Percentiles rank a stretch among this genome's conserved stretches.
These are phyloP conservation scores for Coemansia sp. DNA, from an alignment of 192 early-diverging fungal genomes.

Conservation along the genomic window DNA sequence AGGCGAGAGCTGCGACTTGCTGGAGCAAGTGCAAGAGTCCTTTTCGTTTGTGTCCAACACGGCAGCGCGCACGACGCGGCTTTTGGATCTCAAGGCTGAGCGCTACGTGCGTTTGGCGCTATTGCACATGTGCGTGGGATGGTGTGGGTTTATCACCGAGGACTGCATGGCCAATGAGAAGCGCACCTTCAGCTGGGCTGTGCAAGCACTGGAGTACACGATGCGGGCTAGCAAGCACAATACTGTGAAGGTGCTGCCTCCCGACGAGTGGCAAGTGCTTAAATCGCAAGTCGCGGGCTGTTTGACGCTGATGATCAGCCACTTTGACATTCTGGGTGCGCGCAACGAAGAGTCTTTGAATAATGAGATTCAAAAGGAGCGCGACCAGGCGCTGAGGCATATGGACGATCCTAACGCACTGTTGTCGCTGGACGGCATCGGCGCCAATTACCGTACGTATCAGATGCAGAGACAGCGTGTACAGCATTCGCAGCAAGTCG, in stretches of 20 bases:
- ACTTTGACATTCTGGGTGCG: conserved; percentile 79
- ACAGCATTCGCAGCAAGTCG: conserved; percentile 38
- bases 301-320: conserved; percentile 77
- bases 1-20: conserved; percentile 37
- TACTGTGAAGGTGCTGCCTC: conserved; percentile 67
- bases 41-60: conserved; percentile 60
- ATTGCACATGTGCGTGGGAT: conserved; percentile 75
- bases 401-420: conserved; percentile 31
- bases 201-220: conserved; percentile 81
- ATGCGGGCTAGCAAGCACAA: conserved; percentile 75
- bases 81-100: conserved; percentile 62
- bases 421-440: conserved; percentile 44
- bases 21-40: conserved; percentile 51
- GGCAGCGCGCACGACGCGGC: conserved; percentile 61
- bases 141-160: conserved; percentile 84
- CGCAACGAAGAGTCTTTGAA: conserved; percentile 40
- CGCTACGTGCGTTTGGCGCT: conserved; percentile 67
- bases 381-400: conserved; percentile 19
- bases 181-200: conserved; percentile 81
- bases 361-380: conserved; percentile 32
- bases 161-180: conserved; percentile 80
- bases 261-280: conserved; percentile 71
- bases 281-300: conserved; percentile 75
- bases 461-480: conserved; percentile 40
- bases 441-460: conserved; percentile 44